Conservation (phyloP, 164 flowering plant genomes). For the Tinospora cordifolia region DNA sequence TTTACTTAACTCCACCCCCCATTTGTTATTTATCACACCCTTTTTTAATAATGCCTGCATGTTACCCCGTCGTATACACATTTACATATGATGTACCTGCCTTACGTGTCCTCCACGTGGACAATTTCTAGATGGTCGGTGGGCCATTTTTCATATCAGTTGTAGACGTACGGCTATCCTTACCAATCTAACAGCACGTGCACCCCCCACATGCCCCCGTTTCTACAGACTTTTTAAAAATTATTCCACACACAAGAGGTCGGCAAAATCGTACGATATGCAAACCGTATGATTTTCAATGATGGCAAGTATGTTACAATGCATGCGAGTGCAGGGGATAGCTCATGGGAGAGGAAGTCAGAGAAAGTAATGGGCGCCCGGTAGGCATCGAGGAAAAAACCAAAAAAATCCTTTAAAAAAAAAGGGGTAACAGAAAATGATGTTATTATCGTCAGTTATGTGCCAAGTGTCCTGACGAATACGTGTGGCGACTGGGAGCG, state of each 20-base stretch:
- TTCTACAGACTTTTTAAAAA: no score
- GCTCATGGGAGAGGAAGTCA: neutral
- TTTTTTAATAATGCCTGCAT: neutral
- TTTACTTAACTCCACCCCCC: no score
- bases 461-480: neutral
- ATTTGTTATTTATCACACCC: neutral
- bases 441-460: neutral
- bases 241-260: neutral
- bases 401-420: constrained; percentile 2
- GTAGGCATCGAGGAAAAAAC: neutral
- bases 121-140: neutral
- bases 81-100: neutral
- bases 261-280: neutral
- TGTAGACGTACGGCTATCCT: neutral
- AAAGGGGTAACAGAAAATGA: neutral
- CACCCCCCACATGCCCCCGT: neutral
- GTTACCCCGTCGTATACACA: neutral
- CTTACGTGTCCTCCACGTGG: neutral
- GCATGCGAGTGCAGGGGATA: neutral
- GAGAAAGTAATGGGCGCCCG: no score
- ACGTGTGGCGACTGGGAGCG: neutral
- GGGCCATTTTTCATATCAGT: neutral
- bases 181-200: neutral
- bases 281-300: no score
- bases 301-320: no score